Evolutionary conservation across 129 eudicot genomes (phyloP), one percentile per base, ranked within the genome.

Genomic region (Chrysanthemum lavandulifolium): DNA sequence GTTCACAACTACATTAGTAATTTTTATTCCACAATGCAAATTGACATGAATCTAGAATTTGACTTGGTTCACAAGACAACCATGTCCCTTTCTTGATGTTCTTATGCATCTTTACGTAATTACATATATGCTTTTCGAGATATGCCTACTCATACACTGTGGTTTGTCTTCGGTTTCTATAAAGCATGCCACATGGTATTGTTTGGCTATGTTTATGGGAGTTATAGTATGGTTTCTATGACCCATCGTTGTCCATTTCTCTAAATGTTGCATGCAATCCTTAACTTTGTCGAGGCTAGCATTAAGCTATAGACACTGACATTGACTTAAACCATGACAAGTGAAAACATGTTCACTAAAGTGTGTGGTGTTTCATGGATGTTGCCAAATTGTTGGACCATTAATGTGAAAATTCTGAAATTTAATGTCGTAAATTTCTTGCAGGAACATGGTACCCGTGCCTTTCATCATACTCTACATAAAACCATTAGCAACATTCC

Each of bases 401-500:
- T 8, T 40, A 40, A 40, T 8, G 47, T 40, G 47, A 6, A 40
- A 40, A 7, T 40, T 40, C 47, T 40, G 51, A 15, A 53, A 45
- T 29, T 12, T 25, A 49, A 10, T 45, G 45, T 29, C 31, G 15
- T 14, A 2, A 48, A 36, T 11, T 7, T 25, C 33, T 58, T 71
- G 49, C 81, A 92, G 98, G 84, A 93, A 93, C 83, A 93, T 93
- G 98, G 89, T 93, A 21, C 98, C 98, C 0, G 96, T 93, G 18
- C 98, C 96, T 70, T 84, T 93, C 21, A 87, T 93, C 64, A 67
- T 93, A 49, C 92, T 93, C 33, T 89, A 90, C 84, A 72, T 94
- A 55, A 94, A 94, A 81, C 85, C 79, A 27, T 50, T 88, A 19
- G 96, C 97, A 53, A 90, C 83, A 16, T 94, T 86, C 67, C 79